These are phyloP conservation scores for Dictyostelium brefeldianum DNA, from an alignment of 78 protist species.

Conservation along the genomic window DNA sequence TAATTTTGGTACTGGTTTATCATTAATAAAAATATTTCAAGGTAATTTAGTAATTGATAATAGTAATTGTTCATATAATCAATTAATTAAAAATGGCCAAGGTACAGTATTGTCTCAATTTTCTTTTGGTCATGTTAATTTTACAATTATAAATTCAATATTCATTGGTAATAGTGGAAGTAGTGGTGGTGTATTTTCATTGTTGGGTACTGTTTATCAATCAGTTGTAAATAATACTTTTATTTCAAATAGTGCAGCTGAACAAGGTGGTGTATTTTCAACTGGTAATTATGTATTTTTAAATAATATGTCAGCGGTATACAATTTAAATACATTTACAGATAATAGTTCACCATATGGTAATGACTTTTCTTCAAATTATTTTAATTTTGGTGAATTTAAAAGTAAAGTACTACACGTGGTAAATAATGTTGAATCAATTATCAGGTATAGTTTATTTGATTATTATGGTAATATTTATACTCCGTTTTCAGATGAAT, in stretches of 20 bases:
- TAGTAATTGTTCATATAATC: too few relatives aligned
- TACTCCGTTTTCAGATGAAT: not conserved
- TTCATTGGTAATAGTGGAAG: not conserved
- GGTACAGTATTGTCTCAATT: not conserved
- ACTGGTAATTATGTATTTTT: too few relatives aligned
- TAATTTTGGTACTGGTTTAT: too few relatives aligned
- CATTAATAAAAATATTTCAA: too few relatives aligned
- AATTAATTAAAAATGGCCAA: not conserved
- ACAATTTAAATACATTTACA: not conserved
- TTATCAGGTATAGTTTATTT: not conserved
- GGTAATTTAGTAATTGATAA: too few relatives aligned
- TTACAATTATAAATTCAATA: not conserved
- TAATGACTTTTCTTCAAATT: not conserved
- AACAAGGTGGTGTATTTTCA: slow-evolving; percentile 16
- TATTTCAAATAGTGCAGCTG: not conserved
- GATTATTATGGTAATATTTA: not conserved
- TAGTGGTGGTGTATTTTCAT: not conserved
- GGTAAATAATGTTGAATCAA: not conserved
- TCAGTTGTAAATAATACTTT: not conserved
- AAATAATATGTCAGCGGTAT: not conserved
- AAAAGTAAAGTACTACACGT: not conserved
- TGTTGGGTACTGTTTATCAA: too few relatives aligned
- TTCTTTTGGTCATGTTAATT: not conserved
- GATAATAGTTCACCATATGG: not conserved
- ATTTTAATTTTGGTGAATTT: not conserved